Conservation (phyloP, 768 basidiomycete genomes). For the Phaffia australis region DNA sequence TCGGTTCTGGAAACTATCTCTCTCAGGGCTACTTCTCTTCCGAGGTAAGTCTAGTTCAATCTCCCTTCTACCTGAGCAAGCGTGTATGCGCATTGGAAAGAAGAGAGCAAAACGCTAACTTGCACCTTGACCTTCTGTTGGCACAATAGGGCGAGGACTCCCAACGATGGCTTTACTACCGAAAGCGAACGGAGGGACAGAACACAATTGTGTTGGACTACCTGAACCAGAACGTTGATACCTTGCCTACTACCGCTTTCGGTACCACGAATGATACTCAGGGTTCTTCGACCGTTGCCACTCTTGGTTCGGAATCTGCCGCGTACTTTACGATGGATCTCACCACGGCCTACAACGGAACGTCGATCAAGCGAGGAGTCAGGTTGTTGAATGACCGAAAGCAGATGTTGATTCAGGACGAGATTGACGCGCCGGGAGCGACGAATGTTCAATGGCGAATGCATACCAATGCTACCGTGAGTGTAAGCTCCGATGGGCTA, state of each 20-base stretch:
- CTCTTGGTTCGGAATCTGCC: slow-evolving; percentile 54
- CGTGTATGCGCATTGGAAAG: no score
- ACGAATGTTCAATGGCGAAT: slow-evolving; percentile 63
- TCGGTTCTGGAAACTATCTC: slow-evolving; percentile 77
- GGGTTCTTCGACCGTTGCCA: slow-evolving; percentile 70
- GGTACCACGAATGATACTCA: slow-evolving; percentile 53
- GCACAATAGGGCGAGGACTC: slow-evolving; percentile 46
- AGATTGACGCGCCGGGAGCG: slow-evolving; percentile 51
- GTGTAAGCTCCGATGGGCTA: slow-evolving; percentile 46
- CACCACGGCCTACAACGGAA: slow-evolving; percentile 51
- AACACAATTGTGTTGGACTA: slow-evolving; percentile 74
- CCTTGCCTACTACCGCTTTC: slow-evolving; percentile 51
- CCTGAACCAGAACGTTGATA: slow-evolving; percentile 64
- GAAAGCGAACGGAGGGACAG: slow-evolving; percentile 94
- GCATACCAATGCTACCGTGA: slow-evolving; percentile 71
- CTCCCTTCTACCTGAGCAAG: no score
- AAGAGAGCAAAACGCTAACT: background rate
- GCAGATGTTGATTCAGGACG: slow-evolving; percentile 89
- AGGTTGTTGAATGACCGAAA: slow-evolving; percentile 68
- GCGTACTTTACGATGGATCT: slow-evolving; percentile 74
- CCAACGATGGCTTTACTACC: slow-evolving; percentile 79
- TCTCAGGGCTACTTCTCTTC: slow-evolving; percentile 64
- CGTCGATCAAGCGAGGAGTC: slow-evolving; percentile 71
- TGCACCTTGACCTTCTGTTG: background rate
- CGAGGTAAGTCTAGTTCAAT: slow-evolving; percentile 38